phyloP scores from a whole-genome alignment of 257 asterid species.

The Paulownia fortunei region DNA sequence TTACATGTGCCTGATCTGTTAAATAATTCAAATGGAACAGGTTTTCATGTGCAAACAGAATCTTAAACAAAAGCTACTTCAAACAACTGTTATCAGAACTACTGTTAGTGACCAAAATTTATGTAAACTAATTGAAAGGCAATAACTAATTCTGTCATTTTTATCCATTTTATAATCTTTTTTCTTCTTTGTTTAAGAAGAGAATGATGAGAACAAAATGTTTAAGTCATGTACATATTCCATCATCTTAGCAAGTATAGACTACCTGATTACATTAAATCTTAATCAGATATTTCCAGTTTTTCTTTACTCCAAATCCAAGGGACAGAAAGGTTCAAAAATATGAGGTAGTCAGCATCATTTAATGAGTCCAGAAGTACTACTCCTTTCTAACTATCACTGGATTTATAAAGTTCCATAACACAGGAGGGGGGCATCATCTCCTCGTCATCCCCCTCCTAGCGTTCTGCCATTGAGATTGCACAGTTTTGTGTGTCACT shows the following conservation, averaged over 20 bases:
- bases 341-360: not conserved
- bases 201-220: not conserved
- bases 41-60: not conserved
- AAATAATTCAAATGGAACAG: not conserved
- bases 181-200: constrained; percentile 2
- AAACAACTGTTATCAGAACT: not conserved
- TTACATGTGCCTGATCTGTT: not conserved
- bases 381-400: not conserved
- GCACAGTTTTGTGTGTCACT: not conserved
- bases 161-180: not conserved
- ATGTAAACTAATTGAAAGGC: not conserved
- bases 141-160: not conserved
- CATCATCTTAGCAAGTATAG: not conserved
- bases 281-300: not conserved
- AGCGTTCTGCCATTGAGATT: constrained; percentile 15
- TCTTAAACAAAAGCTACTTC: not conserved
- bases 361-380: constrained; percentile 3
- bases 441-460: not conserved
- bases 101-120: not conserved
- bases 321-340: not conserved
- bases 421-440: not conserved
- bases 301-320: not conserved
- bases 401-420: not conserved
- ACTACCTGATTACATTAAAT: not conserved
- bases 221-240: constrained; percentile 4